Evolutionary conservation across 163 green algal genomes (phyloP).

Genomic region (Chlamydomonas reinhardtii): DNA sequence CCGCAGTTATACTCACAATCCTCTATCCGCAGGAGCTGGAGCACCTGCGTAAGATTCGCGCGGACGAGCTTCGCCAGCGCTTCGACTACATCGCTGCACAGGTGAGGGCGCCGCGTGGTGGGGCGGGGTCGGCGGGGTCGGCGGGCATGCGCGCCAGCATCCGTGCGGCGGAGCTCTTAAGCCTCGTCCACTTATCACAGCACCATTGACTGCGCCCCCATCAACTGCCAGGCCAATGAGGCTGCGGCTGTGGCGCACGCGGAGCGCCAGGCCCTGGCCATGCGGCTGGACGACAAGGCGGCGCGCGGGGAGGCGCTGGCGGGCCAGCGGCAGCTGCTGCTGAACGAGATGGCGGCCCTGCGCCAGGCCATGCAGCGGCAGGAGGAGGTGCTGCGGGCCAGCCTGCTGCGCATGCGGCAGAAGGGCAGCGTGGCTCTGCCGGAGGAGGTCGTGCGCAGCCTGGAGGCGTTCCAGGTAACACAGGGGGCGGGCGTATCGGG

Average conservation of each 20-base stretch:
- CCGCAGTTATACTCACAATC: too few species aligned
- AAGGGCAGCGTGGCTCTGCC: slow-evolving; percentile 10
- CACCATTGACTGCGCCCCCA: too few species aligned
- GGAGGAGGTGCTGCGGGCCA: slow-evolving; percentile 30
- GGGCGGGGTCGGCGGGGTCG: too few species aligned
- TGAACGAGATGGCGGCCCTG: slow-evolving; percentile 45
- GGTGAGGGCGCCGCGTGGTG: neutral
- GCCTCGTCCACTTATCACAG: too few species aligned
- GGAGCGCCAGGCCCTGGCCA: slow-evolving; percentile 37
- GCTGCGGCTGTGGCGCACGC: slow-evolving; percentile 45
- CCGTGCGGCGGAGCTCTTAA: too few species aligned
- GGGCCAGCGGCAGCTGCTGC: slow-evolving; percentile 40
- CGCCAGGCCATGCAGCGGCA: slow-evolving; percentile 43
- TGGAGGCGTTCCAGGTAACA: slow-evolving; percentile 3
- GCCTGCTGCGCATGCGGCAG: slow-evolving; percentile 38
- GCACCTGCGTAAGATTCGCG: slow-evolving; percentile 42
- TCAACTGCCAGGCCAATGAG: slow-evolving; percentile 17
- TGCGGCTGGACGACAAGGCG: slow-evolving; percentile 48
- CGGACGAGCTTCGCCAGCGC: slow-evolving; percentile 54
- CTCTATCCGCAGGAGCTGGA: slow-evolving; percentile 42
- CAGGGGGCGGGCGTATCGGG: too few species aligned
- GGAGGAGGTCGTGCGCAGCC: slow-evolving; percentile 19
- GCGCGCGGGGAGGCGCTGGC: slow-evolving; percentile 46
- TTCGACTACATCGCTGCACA: slow-evolving; percentile 51
- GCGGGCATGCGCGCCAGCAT: too few species aligned